phyloP scores from a whole-genome alignment of 2,329 filamentous ascomycete species.

The Pseudocercospora macadamiae region DNA sequence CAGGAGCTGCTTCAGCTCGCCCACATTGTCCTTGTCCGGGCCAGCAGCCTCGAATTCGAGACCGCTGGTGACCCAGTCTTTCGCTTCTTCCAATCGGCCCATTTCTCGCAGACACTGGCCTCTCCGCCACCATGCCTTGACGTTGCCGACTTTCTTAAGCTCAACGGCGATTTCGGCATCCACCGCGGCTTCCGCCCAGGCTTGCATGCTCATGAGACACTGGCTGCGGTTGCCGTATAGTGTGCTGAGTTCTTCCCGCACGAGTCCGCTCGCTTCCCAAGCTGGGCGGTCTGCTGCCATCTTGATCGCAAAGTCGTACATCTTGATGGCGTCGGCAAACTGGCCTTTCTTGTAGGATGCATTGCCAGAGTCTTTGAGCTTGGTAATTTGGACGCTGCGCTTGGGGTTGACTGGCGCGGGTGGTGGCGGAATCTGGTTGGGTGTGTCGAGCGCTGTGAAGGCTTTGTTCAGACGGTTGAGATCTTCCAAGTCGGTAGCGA shows the following conservation, averaged over 20 bases:
- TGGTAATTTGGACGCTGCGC: constrained; percentile 81
- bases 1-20: constrained; percentile 35
- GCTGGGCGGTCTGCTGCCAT: constrained; percentile 81
- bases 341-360: constrained; percentile 76
- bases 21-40: constrained; percentile 35
- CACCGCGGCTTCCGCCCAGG: constrained; percentile 82
- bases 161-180: constrained; percentile 90
- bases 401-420: constrained; percentile 93
- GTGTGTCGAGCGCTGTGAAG: constrained; percentile 65
- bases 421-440: constrained; percentile 73
- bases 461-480: constrained; percentile 79
- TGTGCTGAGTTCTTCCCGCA: constrained; percentile 79
- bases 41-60: constrained; percentile 62
- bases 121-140: constrained; percentile 91
- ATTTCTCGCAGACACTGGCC: constrained; percentile 89
- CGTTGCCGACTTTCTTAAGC: constrained; percentile 81
- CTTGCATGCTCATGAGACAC: constrained; percentile 79
- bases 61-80: constrained; percentile 73
- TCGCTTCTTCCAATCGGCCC: constrained; percentile 81
- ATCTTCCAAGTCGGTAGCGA: constrained; percentile 59
- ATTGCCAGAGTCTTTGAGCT: constrained; percentile 89
- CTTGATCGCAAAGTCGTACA: constrained; percentile 84
- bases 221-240: constrained; percentile 88
- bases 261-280: constrained; percentile 85
- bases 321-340: constrained; percentile 73